These are phyloP conservation scores for Albugo candida DNA, from an alignment of 352 stramenopile genomes.

Conservation along the genomic window DNA sequence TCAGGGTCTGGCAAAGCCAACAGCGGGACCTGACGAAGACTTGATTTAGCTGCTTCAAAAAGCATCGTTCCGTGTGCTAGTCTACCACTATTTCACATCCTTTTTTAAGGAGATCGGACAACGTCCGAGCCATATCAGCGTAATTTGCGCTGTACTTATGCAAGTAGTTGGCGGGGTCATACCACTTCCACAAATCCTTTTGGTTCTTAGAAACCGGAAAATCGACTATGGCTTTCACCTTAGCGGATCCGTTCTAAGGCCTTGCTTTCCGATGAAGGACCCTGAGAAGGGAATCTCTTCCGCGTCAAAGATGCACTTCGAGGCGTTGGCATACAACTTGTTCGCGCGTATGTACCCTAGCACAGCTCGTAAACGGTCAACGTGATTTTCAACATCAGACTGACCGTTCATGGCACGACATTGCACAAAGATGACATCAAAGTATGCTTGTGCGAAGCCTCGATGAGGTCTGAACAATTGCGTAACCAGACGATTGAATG, in stretches of 20 bases:
- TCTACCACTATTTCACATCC: background rate
- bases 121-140: background rate
- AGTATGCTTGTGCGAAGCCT: conserved; percentile 6
- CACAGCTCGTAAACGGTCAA: conserved; percentile 4
- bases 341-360: conserved; percentile 3
- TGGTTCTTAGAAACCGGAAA: conserved; percentile 4
- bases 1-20: background rate
- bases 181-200: conserved; percentile 1
- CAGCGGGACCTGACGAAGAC: background rate
- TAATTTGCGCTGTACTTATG: background rate
- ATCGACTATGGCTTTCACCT: conserved; percentile 6
- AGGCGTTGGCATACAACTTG: conserved; percentile 13
- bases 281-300: conserved; percentile 13
- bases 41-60: background rate
- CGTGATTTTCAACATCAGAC: conserved; percentile 8
- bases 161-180: background rate
- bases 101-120: background rate
- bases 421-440: conserved; percentile 15
- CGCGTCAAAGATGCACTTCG: conserved; percentile 11
- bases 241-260: conserved; percentile 7
- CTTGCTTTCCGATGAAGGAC: conserved; percentile 10
- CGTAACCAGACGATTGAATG: conserved; percentile 12
- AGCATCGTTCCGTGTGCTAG: background rate
- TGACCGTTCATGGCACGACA: too few species aligned
- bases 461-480: too few species aligned